Conservation (phyloP, 2,329 filamentous ascomycete genomes). For the Penicillium brevicompactum region DNA sequence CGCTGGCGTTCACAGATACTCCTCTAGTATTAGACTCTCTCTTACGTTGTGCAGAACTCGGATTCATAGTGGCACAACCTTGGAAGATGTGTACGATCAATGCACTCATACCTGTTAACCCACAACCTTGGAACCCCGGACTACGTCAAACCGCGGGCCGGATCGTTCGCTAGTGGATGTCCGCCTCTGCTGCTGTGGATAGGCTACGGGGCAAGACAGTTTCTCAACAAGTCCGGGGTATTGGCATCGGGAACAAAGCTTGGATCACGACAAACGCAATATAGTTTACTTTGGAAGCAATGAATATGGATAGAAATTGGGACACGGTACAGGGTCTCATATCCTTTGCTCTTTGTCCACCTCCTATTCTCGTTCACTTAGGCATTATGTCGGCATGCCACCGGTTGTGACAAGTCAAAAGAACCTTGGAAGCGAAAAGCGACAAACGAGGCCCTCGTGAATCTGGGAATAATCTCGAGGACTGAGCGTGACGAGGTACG, state of each 20-base stretch:
- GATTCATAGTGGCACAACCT: conserved; percentile 5
- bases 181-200: not conserved
- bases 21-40: not conserved
- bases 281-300: not conserved
- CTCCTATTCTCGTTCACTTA: not conserved
- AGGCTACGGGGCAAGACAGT: not conserved
- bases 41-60: conserved; percentile 11
- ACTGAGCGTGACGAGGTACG: conserved; percentile 12
- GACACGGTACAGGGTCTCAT: not conserved
- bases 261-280: conserved; percentile 6
- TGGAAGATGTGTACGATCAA: conserved; percentile 4
- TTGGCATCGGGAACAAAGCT: not conserved
- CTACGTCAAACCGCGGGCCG: conserved; percentile 7
- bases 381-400: not conserved
- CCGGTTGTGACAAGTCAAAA: not conserved
- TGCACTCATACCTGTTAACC: conserved; percentile 13
- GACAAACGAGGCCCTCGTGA: not conserved
- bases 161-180: not conserved
- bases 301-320: not conserved
- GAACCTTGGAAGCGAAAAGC: not conserved
- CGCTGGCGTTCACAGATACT: not conserved
- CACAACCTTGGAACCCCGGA: conserved; percentile 22
- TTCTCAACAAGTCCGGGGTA: not conserved
- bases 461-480: conserved; percentile 10
- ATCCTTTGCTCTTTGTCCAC: not conserved